These are phyloP conservation scores for Fusarium chaquense DNA, from an alignment of 2,329 filamentous ascomycete genomes.

Conservation along the genomic window DNA sequence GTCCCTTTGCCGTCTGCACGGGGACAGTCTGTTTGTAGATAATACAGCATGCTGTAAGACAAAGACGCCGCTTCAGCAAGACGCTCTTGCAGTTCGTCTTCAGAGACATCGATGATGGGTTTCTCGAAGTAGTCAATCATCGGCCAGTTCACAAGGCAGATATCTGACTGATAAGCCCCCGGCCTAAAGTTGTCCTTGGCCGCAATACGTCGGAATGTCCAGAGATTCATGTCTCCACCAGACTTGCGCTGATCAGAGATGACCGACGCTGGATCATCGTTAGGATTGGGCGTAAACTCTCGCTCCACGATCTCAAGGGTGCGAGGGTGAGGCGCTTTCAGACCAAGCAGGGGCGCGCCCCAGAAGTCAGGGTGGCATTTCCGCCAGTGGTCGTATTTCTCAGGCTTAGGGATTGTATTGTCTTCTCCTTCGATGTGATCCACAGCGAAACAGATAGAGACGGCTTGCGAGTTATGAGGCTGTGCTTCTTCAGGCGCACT, in stretches of 20 bases:
- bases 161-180: slow-evolving; percentile 44
- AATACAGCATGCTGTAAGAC: slow-evolving; percentile 49
- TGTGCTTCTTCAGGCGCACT: slow-evolving; percentile 46
- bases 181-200: slow-evolving; percentile 41
- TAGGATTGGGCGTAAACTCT: slow-evolving; percentile 46
- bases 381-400: slow-evolving; percentile 44
- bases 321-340: slow-evolving; percentile 45
- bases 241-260: slow-evolving; percentile 44
- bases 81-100: slow-evolving; percentile 34
- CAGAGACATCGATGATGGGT: slow-evolving; percentile 45
- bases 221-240: slow-evolving; percentile 48
- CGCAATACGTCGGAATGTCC: slow-evolving; percentile 47
- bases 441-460: slow-evolving; percentile 49
- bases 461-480: slow-evolving; percentile 46
- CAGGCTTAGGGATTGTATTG: slow-evolving; percentile 42
- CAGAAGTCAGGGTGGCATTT: slow-evolving; percentile 44
- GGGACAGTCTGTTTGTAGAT: slow-evolving; percentile 46
- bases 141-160: slow-evolving; percentile 49
- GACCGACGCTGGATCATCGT: slow-evolving; percentile 44
- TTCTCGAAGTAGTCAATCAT: slow-evolving; percentile 51
- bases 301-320: slow-evolving; percentile 48
- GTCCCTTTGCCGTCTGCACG: slow-evolving; percentile 42
- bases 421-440: slow-evolving; percentile 47
- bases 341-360: slow-evolving; percentile 44
- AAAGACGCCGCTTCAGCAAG: slow-evolving; percentile 38